These are phyloP conservation scores for Handroanthus guayacan DNA, from an alignment of 257 asterid species.

Conservation along the genomic window DNA sequence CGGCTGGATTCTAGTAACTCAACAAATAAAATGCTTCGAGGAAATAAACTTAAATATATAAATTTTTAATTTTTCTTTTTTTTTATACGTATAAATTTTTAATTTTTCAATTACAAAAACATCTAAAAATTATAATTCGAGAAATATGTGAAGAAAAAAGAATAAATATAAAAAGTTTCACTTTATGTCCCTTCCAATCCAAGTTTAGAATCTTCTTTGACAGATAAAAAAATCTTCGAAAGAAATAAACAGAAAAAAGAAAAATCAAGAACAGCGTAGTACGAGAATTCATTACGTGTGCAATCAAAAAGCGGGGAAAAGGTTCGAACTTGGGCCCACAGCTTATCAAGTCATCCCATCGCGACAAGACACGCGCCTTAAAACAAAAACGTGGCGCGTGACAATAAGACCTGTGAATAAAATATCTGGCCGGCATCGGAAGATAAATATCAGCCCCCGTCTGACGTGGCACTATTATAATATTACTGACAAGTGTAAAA, in stretches of 20 bases:
- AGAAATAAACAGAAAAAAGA: not conserved
- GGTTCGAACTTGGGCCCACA: conserved; percentile 24
- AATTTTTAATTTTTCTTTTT: too few species aligned
- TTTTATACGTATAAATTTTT: too few species aligned
- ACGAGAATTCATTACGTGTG: conserved; percentile 26
- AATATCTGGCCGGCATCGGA: conserved; percentile 65
- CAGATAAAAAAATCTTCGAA: too few species aligned
- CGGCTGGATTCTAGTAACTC: too few species aligned
- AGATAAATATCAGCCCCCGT: conserved; percentile 49
- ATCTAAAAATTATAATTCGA: not conserved
- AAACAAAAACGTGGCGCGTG: conserved; percentile 35
- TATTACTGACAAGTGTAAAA: conserved; percentile 64
- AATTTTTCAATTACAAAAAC: too few species aligned
- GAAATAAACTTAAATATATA: too few species aligned
- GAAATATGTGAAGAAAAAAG: not conserved
- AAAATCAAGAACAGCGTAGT: not conserved
- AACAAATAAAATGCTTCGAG: too few species aligned
- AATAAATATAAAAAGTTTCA: too few species aligned
- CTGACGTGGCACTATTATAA: conserved; percentile 53
- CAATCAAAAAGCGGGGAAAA: not conserved
- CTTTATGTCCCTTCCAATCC: not conserved
- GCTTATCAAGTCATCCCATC: not conserved
- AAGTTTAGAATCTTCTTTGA: not conserved
- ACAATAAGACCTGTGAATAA: not conserved
- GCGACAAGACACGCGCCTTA: conserved; percentile 22